A percentile compares a stretch with the other conserved stretches of the same genome.
phyloP scores from a whole-genome alignment of 1,284 basidiomycete genomes.

The Cryptococcus floricola region DNA sequence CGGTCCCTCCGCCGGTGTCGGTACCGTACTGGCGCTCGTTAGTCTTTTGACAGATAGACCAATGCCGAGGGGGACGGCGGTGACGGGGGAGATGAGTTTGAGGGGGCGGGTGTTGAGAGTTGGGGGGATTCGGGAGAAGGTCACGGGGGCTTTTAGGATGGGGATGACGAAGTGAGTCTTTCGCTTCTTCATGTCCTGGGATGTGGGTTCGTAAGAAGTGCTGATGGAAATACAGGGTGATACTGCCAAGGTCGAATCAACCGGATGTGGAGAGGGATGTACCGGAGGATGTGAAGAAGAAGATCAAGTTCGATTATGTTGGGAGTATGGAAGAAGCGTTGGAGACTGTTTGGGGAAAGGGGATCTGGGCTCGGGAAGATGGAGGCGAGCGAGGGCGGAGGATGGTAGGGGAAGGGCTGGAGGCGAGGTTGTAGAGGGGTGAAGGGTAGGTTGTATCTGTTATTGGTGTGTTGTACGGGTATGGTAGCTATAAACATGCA shows the following conservation, averaged over 20 bases:
- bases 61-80: slow-evolving; percentile 77
- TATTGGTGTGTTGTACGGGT: too few species aligned
- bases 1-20: slow-evolving; percentile 90
- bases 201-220: neutral
- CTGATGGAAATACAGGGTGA: slow-evolving; percentile 43
- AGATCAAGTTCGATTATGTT: slow-evolving; percentile 70
- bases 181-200: neutral
- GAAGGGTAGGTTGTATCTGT: too few species aligned
- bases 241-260: slow-evolving; percentile 76
- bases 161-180: slow-evolving; percentile 66
- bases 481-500: too few species aligned
- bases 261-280: slow-evolving; percentile 91
- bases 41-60: slow-evolving; percentile 76
- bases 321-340: slow-evolving; percentile 32
- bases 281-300: slow-evolving; percentile 80
- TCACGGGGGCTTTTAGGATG: slow-evolving; percentile 84
- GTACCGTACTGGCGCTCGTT: slow-evolving; percentile 82
- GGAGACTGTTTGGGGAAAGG: slow-evolving; percentile 37
- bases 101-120: slow-evolving; percentile 77
- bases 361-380: slow-evolving; percentile 13
- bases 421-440: slow-evolving; percentile 21
- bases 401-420: slow-evolving; percentile 1
- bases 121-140: slow-evolving; percentile 90
- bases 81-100: slow-evolving; percentile 91
- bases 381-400: neutral